A percentile compares a stretch with the other conserved stretches of the same genome.
phyloP scores from a whole-genome alignment of 2,329 filamentous ascomycete species.

The Fusarium sp. region DNA sequence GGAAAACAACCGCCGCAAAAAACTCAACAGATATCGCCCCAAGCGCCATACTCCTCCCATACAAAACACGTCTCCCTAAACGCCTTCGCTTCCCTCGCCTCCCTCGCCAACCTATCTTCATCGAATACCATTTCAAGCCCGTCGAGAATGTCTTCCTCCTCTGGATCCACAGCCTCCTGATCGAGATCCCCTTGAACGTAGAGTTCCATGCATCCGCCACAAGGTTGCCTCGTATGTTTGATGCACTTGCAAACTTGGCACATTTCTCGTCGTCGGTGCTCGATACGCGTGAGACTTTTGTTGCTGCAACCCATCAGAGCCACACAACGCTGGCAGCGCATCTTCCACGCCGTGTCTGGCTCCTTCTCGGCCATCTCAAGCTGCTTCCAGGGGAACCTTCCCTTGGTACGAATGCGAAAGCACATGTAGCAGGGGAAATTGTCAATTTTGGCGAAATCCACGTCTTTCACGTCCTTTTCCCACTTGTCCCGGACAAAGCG shows the following conservation, averaged over 20 bases:
- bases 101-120: not conserved
- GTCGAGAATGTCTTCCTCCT: not conserved
- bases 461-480: not conserved
- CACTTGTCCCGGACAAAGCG: conserved; percentile 24
- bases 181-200: conserved; percentile 26
- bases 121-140: conserved; percentile 13
- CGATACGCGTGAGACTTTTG: conserved; percentile 4
- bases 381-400: conserved; percentile 15
- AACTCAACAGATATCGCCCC: not conserved
- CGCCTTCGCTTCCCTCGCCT: not conserved
- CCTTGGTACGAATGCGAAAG: conserved; percentile 7
- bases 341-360: conserved; percentile 24
- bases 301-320: conserved; percentile 4
- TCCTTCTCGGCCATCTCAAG: not conserved
- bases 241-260: conserved; percentile 32
- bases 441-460: not conserved
- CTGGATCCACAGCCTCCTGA: not conserved
- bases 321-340: conserved; percentile 26
- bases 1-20: not conserved
- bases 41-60: not conserved
- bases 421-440: conserved; percentile 34
- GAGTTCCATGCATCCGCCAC: conserved; percentile 30
- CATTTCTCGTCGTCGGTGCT: conserved; percentile 19
- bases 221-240: conserved; percentile 17
- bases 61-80: not conserved